Percentiles rank a stretch among this genome's conserved stretches.
Conservation (phyloP, 2,329 filamentous ascomycete species). For the Emergomyces orientalis region DNA sequence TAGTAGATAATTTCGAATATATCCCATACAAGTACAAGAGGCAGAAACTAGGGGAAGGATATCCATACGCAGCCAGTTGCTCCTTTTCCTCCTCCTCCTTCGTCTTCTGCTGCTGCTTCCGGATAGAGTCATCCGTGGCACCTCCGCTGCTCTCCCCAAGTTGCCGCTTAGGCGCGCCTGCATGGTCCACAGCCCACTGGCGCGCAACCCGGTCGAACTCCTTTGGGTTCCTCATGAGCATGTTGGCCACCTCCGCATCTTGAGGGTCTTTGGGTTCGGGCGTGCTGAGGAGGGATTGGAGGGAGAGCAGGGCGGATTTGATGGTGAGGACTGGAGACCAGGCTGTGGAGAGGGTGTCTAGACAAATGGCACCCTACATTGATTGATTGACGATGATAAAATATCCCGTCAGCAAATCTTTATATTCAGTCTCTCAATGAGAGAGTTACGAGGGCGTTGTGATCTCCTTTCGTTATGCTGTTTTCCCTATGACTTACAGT, state of each 20-base stretch:
- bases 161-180: constrained; percentile 58
- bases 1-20: constrained; percentile 19
- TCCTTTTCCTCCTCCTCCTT: constrained; percentile 50
- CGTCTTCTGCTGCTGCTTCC: constrained; percentile 44
- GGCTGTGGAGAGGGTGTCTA: constrained; percentile 78
- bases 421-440: no score
- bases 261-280: constrained; percentile 96
- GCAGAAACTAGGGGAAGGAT: not conserved
- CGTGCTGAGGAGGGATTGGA: constrained; percentile 84
- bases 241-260: constrained; percentile 86
- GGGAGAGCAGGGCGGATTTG: constrained; percentile 84
- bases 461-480: no score
- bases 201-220: constrained; percentile 73
- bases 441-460: no score
- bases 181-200: constrained; percentile 81
- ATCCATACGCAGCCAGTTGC: constrained; percentile 45
- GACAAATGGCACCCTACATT: constrained; percentile 79
- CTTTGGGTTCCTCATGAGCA: constrained; percentile 71
- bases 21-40: not conserved
- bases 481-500: constrained; percentile 53
- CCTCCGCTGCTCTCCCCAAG: constrained; percentile 46
- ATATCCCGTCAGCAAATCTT: constrained; percentile 6
- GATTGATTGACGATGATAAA: not conserved
- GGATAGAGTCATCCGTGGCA: constrained; percentile 45
- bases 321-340: constrained; percentile 97